Base-by-base conservation (phyloP, 2,329 filamentous ascomycete genomes). In the Pyrenochaeta sp. region DNA sequence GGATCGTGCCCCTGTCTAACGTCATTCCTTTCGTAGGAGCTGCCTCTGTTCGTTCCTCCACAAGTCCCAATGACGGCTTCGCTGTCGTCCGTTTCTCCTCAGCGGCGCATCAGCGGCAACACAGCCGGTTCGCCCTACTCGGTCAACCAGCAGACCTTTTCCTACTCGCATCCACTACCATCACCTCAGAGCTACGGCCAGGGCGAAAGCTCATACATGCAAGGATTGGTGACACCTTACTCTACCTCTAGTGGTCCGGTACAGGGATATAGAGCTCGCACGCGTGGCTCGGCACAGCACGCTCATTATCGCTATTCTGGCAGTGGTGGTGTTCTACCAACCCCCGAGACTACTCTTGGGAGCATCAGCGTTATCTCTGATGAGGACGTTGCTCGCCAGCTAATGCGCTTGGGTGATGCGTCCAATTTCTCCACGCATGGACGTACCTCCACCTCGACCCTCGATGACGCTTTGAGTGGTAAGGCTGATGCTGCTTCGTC, bases 41-140 rank as follows among this genome's bases (percentile, higher is more conserved):
- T 99, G 52, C 95, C 95, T 54, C 84, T 99, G 52, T 99, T 98
- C 78, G 93, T 92, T 63, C 94, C 94, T 61, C 94, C 76, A 56
- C 76, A 78, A 58, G 76, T 97, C 81, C 94, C 94, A 48, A 91
- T 94, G 67, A 90, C 92, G 50, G 91, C 91, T n/a, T 97, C 94
- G n/a, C 93, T 94, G 71, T 94, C 93, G n/a, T 98, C 94, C 22
- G 91, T 96, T 50, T 98, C 94, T 28, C 94, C 94, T 59, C 92
- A 93, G 74, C 90, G 94, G 72, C 91, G 92, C 50, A 83, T 90
- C 79, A 86, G 91, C 80, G 91, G 80, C 78, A 90, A 82, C 83
- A 91, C 81, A 81, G 90, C 74, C 77, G 89, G 75, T 74, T 96
- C 82, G 40, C 91, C 92, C 3, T 96, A 91, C 74, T 86, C 90